Conservation (phyloP, 305 asterid genomes). For the Fraxinus angustifolia region DNA sequence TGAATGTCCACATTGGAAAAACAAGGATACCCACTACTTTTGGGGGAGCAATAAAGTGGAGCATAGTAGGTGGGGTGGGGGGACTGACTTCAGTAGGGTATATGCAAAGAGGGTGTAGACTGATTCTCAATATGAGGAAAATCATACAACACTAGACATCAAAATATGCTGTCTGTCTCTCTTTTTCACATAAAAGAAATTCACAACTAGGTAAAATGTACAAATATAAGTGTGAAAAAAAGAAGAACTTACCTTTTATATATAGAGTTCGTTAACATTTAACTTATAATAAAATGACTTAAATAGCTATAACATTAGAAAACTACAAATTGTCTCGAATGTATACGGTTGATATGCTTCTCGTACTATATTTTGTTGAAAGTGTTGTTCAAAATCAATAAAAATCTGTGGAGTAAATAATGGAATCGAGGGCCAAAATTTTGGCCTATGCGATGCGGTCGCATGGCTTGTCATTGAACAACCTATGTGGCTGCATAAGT, state of each 20-base stretch:
- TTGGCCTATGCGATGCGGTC: too few species aligned
- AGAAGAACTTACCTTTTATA: background rate
- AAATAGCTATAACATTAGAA: background rate
- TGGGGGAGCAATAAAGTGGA: background rate
- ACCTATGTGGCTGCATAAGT: too few species aligned
- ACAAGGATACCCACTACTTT: slow-evolving; percentile 8
- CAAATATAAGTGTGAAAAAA: background rate
- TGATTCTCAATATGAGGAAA: slow-evolving; percentile 2
- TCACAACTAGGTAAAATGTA: slow-evolving; percentile 17
- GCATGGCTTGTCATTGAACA: too few species aligned
- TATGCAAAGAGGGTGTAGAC: background rate
- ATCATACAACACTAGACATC: slow-evolving; percentile 15
- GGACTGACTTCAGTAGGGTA: background rate
- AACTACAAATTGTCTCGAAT: background rate
- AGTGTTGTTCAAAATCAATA: too few species aligned
- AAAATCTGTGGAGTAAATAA: too few species aligned
- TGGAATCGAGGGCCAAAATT: too few species aligned
- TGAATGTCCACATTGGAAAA: background rate
- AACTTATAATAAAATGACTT: background rate
- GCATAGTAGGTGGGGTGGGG: background rate
- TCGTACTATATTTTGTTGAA: too few species aligned
- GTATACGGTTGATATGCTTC: background rate
- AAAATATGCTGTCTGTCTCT: slow-evolving; percentile 35
- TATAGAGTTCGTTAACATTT: background rate
- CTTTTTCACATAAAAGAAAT: slow-evolving; percentile 35